Base-by-base conservation (phyloP, 768 basidiomycete species). In the Mycena galericulata region DNA sequence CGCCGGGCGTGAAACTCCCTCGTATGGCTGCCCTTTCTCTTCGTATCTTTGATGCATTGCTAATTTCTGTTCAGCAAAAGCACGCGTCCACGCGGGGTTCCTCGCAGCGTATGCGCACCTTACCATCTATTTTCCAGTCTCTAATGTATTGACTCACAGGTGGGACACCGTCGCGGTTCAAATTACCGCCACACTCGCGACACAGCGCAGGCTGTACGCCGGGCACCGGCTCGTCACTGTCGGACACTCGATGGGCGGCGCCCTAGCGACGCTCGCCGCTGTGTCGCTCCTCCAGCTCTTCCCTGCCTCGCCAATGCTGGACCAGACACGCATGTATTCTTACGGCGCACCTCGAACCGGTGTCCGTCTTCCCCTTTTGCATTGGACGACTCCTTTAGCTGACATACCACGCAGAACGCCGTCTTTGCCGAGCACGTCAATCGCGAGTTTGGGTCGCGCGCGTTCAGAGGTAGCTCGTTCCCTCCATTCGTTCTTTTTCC, bases 171-270 rank as follows among this genome's bases (percentile, higher is more conserved):
- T 88, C 55, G 81, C 81, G 18, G 17, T 79, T 1, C 77, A 83
- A 71, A 79, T 87, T 29, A 73, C 82, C 9, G 63, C 76, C 14
- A 75, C 83, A 26, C 65, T 88, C 5, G 70, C 75, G 7, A 63
- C 73, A 10, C 81, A 87, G 66, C 72, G 86, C 1, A 68, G 72
- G 14, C 64, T 65, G 4, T 77, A 86, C 62, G 76, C 80, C 3
- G 80, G 74, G 1, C 83, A 82, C 68, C 72, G 79, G 1, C 75
- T 89, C 34, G 82, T 85, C 11, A 84, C 84, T 0, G 79, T 80
- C 6, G 88, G 88, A 0, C 88, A 89, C 71, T 89, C 88, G 1
- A 75, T 88, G 12, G 88, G 88, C 12, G 88, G 87, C 9, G 78
- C 87, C 1, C 74, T 89, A 7, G 82, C 88, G 1, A 79, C 84